These are phyloP conservation scores for Rutstroemia sp. DNA, from an alignment of 2,329 filamentous ascomycete species.

Conservation along the genomic window DNA sequence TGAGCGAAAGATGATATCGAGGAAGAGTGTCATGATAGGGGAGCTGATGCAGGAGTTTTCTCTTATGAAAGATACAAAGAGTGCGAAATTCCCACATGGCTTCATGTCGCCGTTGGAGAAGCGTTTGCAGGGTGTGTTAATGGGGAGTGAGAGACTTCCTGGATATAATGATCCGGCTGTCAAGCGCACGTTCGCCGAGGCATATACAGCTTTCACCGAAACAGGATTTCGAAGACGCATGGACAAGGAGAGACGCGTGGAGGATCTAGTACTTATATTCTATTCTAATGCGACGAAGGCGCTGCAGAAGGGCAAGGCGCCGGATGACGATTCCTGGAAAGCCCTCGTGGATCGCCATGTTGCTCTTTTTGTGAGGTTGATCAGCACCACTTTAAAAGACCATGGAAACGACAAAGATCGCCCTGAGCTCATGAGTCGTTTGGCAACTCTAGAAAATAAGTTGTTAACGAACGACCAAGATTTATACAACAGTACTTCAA, in stretches of 20 bases:
- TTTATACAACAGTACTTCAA: constrained; percentile 56
- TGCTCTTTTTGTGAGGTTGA: constrained; percentile 84
- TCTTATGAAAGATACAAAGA: constrained; percentile 59
- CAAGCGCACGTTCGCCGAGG: constrained; percentile 89
- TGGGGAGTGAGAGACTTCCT: constrained; percentile 73
- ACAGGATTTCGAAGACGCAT: constrained; percentile 81
- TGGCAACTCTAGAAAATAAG: constrained; percentile 84
- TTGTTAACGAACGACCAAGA: constrained; percentile 91
- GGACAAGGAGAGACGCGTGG: constrained; percentile 87
- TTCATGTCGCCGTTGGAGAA: constrained; percentile 60
- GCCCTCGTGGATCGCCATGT: constrained; percentile 88
- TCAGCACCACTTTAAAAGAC: constrained; percentile 71
- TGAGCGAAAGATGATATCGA: constrained; percentile 40
- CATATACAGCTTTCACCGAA: constrained; percentile 88
- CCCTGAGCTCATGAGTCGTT: constrained; percentile 71
- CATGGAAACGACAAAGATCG: constrained; percentile 80
- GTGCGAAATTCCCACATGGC: constrained; percentile 62
- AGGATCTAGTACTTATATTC: constrained; percentile 91
- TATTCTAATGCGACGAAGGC: constrained; percentile 93
- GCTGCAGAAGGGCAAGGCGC: constrained; percentile 66
- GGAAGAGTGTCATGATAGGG: constrained; percentile 65
- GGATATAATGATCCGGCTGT: constrained; percentile 88
- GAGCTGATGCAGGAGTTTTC: constrained; percentile 88
- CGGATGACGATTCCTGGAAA: constrained; percentile 84
- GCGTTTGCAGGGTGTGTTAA: constrained; percentile 40